Conservation (phyloP, 805 yeast species). For the Suhomyces vadensis region DNA sequence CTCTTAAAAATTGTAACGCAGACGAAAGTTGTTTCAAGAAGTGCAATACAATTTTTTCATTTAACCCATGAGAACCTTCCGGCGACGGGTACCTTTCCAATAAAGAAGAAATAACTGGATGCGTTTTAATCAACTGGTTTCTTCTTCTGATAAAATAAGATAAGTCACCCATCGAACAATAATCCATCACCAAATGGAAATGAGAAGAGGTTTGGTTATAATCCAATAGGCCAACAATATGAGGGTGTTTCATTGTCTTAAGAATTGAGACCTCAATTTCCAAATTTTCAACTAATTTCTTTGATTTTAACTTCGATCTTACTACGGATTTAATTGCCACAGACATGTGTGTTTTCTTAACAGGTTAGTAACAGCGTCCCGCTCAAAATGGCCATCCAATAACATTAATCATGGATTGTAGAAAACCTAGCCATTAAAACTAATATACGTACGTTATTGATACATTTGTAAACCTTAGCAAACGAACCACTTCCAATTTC, state of each 20-base stretch:
- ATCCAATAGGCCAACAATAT: slow-evolving; percentile 83
- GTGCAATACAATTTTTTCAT: slow-evolving; percentile 75
- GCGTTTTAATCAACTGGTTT: slow-evolving; percentile 66
- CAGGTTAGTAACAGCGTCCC: background rate
- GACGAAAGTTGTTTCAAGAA: slow-evolving; percentile 84
- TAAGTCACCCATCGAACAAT: slow-evolving; percentile 92
- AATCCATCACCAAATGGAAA: slow-evolving; percentile 92
- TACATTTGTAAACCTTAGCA: slow-evolving; percentile 92
- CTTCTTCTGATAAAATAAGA: slow-evolving; percentile 82
- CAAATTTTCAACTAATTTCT: slow-evolving; percentile 83
- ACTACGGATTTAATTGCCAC: slow-evolving; percentile 91
- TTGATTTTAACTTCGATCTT: slow-evolving; percentile 76
- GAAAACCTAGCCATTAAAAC: slow-evolving; percentile 3
- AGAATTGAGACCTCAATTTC: slow-evolving; percentile 90
- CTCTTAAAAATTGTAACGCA: slow-evolving; percentile 79
- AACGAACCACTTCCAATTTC: slow-evolving; percentile 96
- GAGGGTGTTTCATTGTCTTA: slow-evolving; percentile 88
- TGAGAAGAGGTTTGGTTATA: slow-evolving; percentile 75
- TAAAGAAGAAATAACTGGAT: slow-evolving; percentile 76
- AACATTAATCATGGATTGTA: too few species aligned
- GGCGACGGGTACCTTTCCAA: slow-evolving; percentile 85
- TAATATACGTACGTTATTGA: too few species aligned
- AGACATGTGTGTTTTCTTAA: slow-evolving; percentile 50
- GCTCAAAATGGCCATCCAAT: too few species aligned
- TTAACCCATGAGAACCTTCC: slow-evolving; percentile 71